Base-by-base conservation (phyloP, 305 asterid species). In the Rubia occidens region DNA sequence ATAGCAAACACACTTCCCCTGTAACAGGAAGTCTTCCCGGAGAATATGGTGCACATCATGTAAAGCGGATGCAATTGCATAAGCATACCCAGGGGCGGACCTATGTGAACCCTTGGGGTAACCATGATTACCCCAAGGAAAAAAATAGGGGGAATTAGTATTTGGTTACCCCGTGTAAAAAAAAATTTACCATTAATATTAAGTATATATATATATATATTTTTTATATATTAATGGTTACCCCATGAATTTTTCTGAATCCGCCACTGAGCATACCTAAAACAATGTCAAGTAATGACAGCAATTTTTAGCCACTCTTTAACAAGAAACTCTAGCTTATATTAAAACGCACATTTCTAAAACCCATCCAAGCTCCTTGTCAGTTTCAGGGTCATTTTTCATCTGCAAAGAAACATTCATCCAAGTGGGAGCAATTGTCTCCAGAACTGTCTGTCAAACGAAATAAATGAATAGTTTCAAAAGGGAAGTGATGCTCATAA, bases 351-450 rank as follows among this genome's bases (percentile, higher is more conserved):
- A 89, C 99, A 94, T 94, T 84, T 94, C 97, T 73, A 90, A 83
- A 81, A 94, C 99, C 98, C 99, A 94, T 69, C 99, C 99, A 75
- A 94, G 91, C 64, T 86, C 93, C 76, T 88, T 87, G 80, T 94
- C 99, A 29, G 99, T 89, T 80, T 94, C 99, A 17, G 88, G 86
- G 73, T 94, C 99, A 81, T 87, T 94, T 82, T 94, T 94, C 99
- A 94, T 94, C 71, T 86, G 84, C 89, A 94, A 80, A 77, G 99
- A 94, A 60, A 94, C 87, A 77, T 94, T 94, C 99, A 94, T 86
- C 99, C 99, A 94, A 42, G 97, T 94, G 49, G 99, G 99, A 72
- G 96, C 96, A 68, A 94, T 87, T 85, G 86, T 86, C 84, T 91
- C 95, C 84, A 94, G 76, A 63, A 73, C 74, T 6, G 85, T 79